These are phyloP conservation scores for Sclerotinia spermophila DNA, from an alignment of 2,329 filamentous ascomycete species.

Conservation along the genomic window DNA sequence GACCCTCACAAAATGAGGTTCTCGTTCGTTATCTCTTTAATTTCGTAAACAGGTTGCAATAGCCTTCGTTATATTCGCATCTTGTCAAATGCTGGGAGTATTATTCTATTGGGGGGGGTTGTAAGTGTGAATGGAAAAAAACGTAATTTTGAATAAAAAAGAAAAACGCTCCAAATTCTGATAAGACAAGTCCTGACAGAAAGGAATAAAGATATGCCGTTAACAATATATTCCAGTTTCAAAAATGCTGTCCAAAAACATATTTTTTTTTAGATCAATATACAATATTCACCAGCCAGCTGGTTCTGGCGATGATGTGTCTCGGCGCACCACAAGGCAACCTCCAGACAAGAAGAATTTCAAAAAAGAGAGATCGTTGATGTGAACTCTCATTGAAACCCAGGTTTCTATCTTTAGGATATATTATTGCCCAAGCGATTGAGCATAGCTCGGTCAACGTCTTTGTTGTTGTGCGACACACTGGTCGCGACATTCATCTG, in stretches of 20 bases:
- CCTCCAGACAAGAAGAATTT: not conserved
- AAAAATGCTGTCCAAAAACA: not conserved
- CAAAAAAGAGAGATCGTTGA: not conserved
- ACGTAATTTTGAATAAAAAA: not conserved
- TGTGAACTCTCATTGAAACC: not conserved
- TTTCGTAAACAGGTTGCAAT: not conserved
- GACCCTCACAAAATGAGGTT: not conserved
- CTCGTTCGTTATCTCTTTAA: not conserved
- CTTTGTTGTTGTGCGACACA: conserved; percentile 34
- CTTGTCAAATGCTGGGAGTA: not conserved
- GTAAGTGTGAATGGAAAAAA: not conserved
- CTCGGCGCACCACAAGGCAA: not conserved
- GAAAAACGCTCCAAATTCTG: no score
- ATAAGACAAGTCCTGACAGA: not conserved
- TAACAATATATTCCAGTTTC: not conserved
- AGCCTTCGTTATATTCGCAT: not conserved
- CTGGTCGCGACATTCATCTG: conserved; percentile 37
- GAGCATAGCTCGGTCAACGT: conserved; percentile 37
- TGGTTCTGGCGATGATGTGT: not conserved
- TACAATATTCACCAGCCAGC: not conserved
- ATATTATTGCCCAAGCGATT: conserved; percentile 30
- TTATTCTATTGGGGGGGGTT: not conserved
- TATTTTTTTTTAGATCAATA: not conserved
- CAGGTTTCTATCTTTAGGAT: not conserved
- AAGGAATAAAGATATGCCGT: no score